A percentile compares a stretch with the other conserved stretches of the same genome.
Evolutionary conservation across 768 basidiomycete genomes (phyloP).

Genomic region (Mycena latifolia): DNA sequence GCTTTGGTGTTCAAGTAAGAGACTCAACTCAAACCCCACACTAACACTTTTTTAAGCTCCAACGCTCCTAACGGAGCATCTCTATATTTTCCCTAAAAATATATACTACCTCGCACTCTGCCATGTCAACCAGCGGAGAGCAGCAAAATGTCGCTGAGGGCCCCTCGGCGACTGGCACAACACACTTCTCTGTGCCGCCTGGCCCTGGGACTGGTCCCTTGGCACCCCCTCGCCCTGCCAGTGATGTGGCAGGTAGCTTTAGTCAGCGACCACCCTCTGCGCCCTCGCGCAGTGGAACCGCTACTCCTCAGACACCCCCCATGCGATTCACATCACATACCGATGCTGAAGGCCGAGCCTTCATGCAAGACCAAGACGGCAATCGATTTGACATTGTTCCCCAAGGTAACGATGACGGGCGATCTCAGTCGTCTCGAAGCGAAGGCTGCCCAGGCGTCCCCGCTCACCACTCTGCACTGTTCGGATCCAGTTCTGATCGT

Average conservation of each 20-base stretch:
- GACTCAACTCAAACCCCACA: neutral
- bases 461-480: neutral
- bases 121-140: neutral
- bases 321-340: no score
- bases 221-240: no score
- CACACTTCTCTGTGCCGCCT: no score
- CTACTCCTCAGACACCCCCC: no score
- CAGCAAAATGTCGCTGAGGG: neutral
- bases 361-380: no score
- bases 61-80: slow-evolving; percentile 3
- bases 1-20: neutral
- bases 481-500: neutral
- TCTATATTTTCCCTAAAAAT: slow-evolving; percentile 9
- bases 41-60: slow-evolving; percentile 30
- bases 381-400: neutral
- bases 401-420: neutral
- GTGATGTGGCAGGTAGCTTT: no score
- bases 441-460: neutral
- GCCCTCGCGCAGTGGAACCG: no score
- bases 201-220: no score
- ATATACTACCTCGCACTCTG: neutral
- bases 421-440: neutral
- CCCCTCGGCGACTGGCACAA: neutral
- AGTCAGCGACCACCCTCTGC: no score
- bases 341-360: no score